Evolutionary conservation across 208 protist species (phyloP), one percentile per base, ranked within the genome.

Genomic region (Trypanosoma mega): DNA sequence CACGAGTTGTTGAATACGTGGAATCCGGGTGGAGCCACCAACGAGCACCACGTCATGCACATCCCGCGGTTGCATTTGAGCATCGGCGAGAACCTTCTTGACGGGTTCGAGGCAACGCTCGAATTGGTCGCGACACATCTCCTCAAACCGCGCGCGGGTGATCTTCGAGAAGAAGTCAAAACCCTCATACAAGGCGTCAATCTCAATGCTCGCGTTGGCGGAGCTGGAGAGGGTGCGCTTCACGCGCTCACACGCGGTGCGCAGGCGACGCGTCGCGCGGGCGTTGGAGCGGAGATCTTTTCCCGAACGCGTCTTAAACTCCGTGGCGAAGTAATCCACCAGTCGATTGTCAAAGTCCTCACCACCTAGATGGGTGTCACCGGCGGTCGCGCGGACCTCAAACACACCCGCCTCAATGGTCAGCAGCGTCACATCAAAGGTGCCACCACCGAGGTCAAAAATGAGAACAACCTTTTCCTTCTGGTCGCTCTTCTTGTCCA

Each of bases 291-390:
- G 65, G 65, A 81, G 61, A 72, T 97, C 92, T 68, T 93, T 93
- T 37, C 82, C 84, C 59, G 41, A 39, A 41, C 79, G 71, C 33
- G 58, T 86, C 70, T 96, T 96, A 86, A 99, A 99, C 76, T 99
- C 96, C 41, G 89, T 86, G 12, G 94, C 75, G 55, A 99, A 98
- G 90, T 98, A 97, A 65, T 98, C 76, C 27, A 99, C 96, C 18
- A 99, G 64, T 68, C 97, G 82, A 80, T 98, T 99, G 80, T 99
- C 98, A 70, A 99, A 99, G 80, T 99, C 99, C 87, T 99, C 98
- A 58, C 98, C 99, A 58, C 99, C 99, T 30, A 99, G 82, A 72
- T 99, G 98, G 31, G 98, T 99, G 85, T 99, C 98, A 61, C 99
- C 99, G 51, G 88, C 91, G 43, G 98, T 99, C 24, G 98, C 96